Conservation (phyloP, 1,139 yeast species). For the Waltiozyma sp. region DNA sequence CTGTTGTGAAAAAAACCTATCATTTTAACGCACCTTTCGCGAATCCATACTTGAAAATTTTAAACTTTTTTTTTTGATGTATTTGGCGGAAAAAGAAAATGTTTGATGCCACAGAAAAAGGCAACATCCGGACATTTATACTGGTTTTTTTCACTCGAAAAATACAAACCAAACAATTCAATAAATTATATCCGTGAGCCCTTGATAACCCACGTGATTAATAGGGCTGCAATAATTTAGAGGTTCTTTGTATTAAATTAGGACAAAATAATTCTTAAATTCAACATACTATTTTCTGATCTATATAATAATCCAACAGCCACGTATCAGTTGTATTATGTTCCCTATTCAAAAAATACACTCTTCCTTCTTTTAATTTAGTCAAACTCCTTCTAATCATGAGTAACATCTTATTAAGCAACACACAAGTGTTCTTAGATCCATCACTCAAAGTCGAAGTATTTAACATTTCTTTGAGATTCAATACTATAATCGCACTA, state of each 20-base stretch:
- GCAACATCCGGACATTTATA: background rate
- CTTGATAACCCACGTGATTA: background rate
- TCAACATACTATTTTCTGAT: background rate
- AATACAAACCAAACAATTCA: background rate
- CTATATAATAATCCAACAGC: background rate
- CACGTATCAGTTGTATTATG: background rate
- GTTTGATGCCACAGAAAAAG: background rate
- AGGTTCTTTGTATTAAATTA: too few relatives aligned
- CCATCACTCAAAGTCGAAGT: too few relatives aligned
- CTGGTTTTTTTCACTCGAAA: background rate
- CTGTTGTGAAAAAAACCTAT: background rate
- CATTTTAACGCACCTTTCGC: background rate
- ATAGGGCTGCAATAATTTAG: background rate
- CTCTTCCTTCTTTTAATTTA: background rate
- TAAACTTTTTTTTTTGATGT: background rate
- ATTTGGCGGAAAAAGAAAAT: background rate
- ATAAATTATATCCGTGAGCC: background rate
- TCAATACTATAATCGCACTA: background rate
- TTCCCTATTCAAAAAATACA: background rate
- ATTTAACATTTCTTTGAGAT: background rate
- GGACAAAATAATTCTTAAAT: too few relatives aligned
- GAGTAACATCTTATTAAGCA: background rate
- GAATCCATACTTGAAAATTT: background rate
- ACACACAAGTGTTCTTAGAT: background rate
- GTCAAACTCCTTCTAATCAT: background rate